Evolutionary conservation across 805 yeast species (phyloP).

Genomic region (Spencermartinsiella europaea): DNA sequence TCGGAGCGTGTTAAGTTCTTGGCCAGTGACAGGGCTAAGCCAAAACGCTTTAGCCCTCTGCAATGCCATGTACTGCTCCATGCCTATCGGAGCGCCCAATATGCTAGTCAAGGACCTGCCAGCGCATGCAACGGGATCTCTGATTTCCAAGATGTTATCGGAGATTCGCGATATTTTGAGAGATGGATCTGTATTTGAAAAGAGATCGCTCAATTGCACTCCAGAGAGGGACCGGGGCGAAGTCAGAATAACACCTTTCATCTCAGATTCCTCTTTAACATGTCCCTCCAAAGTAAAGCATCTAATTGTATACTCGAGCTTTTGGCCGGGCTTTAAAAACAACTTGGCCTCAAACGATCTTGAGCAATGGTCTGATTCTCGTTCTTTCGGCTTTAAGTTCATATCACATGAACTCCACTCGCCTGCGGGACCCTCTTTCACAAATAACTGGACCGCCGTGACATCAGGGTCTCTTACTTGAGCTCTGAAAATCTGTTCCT

Average conservation of each 20-base stretch:
- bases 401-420: no score
- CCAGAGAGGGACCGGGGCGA: neutral
- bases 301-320: neutral
- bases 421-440: no score
- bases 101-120: neutral
- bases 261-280: neutral
- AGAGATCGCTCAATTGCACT: neutral
- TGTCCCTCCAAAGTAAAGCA: neutral
- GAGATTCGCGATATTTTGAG: neutral
- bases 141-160: neutral
- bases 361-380: no score
- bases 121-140: neutral
- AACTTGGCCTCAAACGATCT: no score
- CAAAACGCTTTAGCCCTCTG: conserved; percentile 4
- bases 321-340: neutral
- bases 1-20: neutral
- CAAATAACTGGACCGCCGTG: no score
- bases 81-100: conserved; percentile 5
- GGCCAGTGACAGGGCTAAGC: conserved; percentile 9
- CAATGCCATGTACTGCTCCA: conserved; percentile 3
- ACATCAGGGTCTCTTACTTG: no score
- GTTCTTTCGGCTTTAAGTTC: no score
- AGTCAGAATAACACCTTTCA: neutral
- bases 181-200: neutral
- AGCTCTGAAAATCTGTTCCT: no score